Conservation (phyloP, 257 asterid genomes). For the Parsonsia alboflavescens region DNA sequence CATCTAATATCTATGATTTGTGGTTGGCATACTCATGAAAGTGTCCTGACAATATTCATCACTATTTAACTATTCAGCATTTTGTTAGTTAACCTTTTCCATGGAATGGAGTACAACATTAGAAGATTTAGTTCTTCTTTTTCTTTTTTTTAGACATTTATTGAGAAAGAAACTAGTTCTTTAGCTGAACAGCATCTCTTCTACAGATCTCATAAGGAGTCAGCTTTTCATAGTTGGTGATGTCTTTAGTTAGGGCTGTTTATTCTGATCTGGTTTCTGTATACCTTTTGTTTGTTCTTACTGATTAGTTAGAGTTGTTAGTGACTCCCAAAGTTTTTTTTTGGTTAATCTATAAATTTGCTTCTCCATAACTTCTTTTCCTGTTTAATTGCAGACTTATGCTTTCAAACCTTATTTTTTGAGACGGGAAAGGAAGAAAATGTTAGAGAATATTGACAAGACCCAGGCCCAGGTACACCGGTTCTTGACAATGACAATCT, state of each 20-base stretch:
- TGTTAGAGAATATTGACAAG: slow-evolving; percentile 56
- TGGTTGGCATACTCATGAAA: background rate
- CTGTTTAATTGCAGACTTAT: slow-evolving; percentile 54
- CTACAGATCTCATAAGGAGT: background rate
- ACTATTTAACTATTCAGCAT: background rate
- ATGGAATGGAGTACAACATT: background rate
- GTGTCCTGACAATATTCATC: background rate
- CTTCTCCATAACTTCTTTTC: background rate
- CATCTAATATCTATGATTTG: background rate
- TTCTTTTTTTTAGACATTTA: background rate
- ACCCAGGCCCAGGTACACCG: slow-evolving; percentile 59
- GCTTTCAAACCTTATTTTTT: slow-evolving; percentile 72
- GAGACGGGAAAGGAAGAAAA: slow-evolving; percentile 67
- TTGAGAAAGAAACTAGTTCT: background rate
- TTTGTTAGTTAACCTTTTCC: background rate
- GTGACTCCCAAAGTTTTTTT: slow-evolving; percentile 7
- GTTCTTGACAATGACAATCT: slow-evolving; percentile 2
- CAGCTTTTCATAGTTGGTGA: background rate
- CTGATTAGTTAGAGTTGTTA: background rate
- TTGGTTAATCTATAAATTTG: background rate
- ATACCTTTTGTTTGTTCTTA: background rate
- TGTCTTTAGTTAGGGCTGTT: background rate
- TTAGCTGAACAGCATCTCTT: background rate
- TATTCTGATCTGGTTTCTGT: background rate
- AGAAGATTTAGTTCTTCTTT: background rate